These are phyloP conservation scores for Nicotiana rustica DNA, from an alignment of 305 asterid species.

Conservation along the genomic window DNA sequence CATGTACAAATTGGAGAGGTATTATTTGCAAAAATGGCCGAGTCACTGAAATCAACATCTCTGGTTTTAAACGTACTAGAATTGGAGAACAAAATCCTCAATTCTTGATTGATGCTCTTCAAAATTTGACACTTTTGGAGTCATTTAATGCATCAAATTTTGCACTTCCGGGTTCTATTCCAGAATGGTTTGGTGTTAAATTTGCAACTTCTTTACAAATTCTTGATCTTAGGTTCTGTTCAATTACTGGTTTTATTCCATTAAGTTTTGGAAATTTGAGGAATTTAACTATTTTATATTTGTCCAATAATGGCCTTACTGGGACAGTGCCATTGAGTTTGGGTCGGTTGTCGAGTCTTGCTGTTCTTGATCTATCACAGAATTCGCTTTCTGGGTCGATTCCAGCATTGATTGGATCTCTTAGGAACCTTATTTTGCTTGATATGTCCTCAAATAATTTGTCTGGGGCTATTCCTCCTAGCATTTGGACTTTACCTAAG, in stretches of 20 bases:
- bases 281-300: conserved; percentile 58
- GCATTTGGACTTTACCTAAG: conserved; percentile 57
- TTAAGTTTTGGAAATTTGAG: conserved; percentile 65
- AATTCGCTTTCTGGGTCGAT: conserved; percentile 66
- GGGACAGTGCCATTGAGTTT: conserved; percentile 73
- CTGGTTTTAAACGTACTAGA: conserved; percentile 58
- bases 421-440: conserved; percentile 61
- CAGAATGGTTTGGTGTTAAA: conserved; percentile 73
- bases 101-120: conserved; percentile 65
- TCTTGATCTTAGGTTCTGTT: conserved; percentile 80
- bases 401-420: conserved; percentile 48
- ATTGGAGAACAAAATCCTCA: conserved; percentile 51
- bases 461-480: conserved; percentile 67
- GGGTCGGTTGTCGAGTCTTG: conserved; percentile 57
- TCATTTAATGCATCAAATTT: conserved; percentile 79
- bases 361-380: conserved; percentile 69
- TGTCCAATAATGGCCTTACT: conserved; percentile 61
- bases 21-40: conserved; percentile 51
- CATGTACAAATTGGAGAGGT: conserved; percentile 61
- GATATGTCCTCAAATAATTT: conserved; percentile 71
- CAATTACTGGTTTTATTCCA: conserved; percentile 64
- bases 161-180: conserved; percentile 69
- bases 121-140: conserved; percentile 61
- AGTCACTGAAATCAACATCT: conserved; percentile 55
- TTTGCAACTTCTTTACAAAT: conserved; percentile 60